Conservation (phyloP, 495 filamentous ascomycete genomes). For the Coniosporium apollinis region DNA sequence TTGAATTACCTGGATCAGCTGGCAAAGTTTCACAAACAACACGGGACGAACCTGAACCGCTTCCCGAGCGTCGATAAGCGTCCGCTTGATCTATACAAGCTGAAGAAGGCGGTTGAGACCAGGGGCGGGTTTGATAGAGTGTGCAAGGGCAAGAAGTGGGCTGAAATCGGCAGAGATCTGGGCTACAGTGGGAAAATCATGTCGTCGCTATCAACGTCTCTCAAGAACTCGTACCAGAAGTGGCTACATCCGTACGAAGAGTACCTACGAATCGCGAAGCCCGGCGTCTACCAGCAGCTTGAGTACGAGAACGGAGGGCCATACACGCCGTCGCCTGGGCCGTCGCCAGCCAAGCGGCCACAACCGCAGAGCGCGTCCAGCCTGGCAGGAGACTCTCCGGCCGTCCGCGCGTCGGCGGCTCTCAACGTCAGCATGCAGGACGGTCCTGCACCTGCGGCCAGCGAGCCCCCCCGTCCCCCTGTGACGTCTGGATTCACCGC, state of each 20-base stretch:
- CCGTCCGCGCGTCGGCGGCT: conserved; percentile 48
- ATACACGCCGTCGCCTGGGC: conserved; percentile 77
- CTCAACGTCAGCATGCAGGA: conserved; percentile 47
- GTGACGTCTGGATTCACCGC: conserved; percentile 57
- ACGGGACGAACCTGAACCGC: conserved; percentile 83
- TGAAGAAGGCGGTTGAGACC: conserved; percentile 92
- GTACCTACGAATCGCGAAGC: conserved; percentile 80
- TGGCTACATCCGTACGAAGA: conserved; percentile 97
- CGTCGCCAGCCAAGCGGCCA: conserved; percentile 69
- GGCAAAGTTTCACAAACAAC: conserved; percentile 90
- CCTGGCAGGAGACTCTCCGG: conserved; percentile 49
- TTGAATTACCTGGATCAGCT: conserved; percentile 92
- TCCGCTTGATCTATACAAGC: conserved; percentile 82
- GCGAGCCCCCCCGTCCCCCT: conserved; percentile 21
- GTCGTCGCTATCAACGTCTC: conserved; percentile 95
- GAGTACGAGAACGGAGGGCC: conserved; percentile 89
- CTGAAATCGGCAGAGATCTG: conserved; percentile 89
- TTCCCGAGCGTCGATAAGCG: conserved; percentile 97
- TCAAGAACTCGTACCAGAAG: conserved; percentile 95
- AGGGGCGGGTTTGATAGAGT: conserved; percentile 89
- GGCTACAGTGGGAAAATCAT: conserved; percentile 99
- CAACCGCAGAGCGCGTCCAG: conserved; percentile 51
- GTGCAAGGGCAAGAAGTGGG: conserved; percentile 97
- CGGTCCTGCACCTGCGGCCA: conserved; percentile 33
- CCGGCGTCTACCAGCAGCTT: conserved; percentile 88